Evolutionary conservation across 1,284 basidiomycete genomes (phyloP), one percentile per base, ranked within the genome.

Genomic region (Coniferiporia sulphurascens): DNA sequence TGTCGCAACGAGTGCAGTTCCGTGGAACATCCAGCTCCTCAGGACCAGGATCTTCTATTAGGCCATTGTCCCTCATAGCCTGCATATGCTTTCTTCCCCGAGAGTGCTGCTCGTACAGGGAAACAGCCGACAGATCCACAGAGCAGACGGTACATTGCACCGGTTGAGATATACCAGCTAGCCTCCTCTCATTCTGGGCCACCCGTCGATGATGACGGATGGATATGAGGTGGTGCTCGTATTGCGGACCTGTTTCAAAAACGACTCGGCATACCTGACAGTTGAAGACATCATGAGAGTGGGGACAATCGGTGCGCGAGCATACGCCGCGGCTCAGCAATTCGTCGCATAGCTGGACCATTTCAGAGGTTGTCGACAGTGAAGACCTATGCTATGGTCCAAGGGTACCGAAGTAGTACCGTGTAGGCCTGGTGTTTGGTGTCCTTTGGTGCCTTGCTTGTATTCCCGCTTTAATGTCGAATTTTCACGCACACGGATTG

Each of bases 281-380:
- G 8, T 12, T 43, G 41, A 43, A 43, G 41, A 43, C 41, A 7
- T 43, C 41, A n/a, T 43, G 41, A 13, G 41, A 43, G 41, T 43
- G 8, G 3, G 41, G 41, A 43, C 41, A 43, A n/a, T 43, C 41
- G 12, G 41, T 3, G 41, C 41, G 41, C 10, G 10, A n/a, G n/a
- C 41, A 43, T 43, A 43, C 41, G 7, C 41, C 41, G 7, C 10
- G n/a, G 41, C 41, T 43, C 12, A n/a, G n/a, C n/a, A 43, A 3
- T n/a, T 43, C 41, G 41, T 43, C 41, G 41, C 41, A 43, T 13
- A 43, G 10, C 59, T 17, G 60, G 63, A 43, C 63, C 53, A 34
- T 62, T 63, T 27, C 27, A 27, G 5, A 27, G 27, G 27, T 27
- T 27, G 27, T 5, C 27, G 27, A 27, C 27, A 27, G 27, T 27